Base-by-base conservation (phyloP, 2,329 filamentous ascomycete species). In the Talaromyces sp. region DNA sequence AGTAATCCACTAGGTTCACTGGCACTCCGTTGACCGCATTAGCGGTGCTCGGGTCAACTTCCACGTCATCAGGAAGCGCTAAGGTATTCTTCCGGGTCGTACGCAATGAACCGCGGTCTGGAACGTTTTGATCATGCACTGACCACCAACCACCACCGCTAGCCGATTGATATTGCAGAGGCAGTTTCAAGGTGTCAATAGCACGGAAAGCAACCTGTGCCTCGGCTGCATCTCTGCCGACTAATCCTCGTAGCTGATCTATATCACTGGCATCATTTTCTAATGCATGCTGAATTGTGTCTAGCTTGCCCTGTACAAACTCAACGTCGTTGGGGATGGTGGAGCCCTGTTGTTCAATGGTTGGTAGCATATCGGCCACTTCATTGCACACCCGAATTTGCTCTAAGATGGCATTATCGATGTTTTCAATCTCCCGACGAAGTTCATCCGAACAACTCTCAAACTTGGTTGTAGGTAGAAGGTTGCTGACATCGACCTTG, bases 401-500 rank as follows among this genome's bases (percentile, higher is more conserved):
- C 49, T 82, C 81, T 64, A 90, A 84, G 63, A 99, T 93, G 59
- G 87, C 85, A 52, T 84, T 83, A 72, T 99, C 93, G 58, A 96
- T 85, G 9, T 80, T 75, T 57, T 90, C 85, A 56, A 99, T 89
- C 61, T 90, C 78, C 57, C 86, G 84, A 67, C 96, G 91, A 14
- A 96, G 79, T 27, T 90, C 85, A 61, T 93, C 88, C 55, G 89
- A 85, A 24, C 96, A 86, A 71, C 96, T 93, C 68, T 91, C 90
- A 77, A 94, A 97, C 56, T 94, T 90, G 3, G 91, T 96, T 0
- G 92, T 96, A 14, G 89, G 88, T 47, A 91, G 86, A 55, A 97
- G 79, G 67, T 89, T 90, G 63, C 84, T 84, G 47, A 89, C 75
- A 71, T 94, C 89, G 64, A 96, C 89, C 65, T 89, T 87, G 16